phyloP scores from a whole-genome alignment of 345 rosid genomes.

The Eucalyptus pauciflora region DNA sequence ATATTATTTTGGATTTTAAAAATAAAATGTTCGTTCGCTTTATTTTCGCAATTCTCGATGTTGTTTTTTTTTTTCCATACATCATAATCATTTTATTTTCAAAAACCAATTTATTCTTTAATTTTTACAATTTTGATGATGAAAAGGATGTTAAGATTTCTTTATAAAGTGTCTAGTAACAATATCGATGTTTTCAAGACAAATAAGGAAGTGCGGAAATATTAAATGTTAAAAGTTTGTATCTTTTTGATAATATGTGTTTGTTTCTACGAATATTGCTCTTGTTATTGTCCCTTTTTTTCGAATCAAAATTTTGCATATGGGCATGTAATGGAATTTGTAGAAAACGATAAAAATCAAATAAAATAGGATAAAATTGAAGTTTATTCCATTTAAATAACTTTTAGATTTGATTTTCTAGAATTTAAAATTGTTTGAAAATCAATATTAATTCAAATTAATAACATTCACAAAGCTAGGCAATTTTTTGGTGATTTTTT shows the following conservation, averaged over 20 bases:
- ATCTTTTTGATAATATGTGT: too few species aligned
- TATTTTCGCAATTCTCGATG: too few species aligned
- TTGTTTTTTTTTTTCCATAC: accelerated
- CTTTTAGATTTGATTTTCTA: not conserved
- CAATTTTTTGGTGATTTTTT: not conserved
- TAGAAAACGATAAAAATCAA: not conserved
- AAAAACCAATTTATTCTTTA: not conserved
- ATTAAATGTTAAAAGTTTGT: too few species aligned
- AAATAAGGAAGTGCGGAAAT: not conserved
- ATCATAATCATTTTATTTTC: too few species aligned
- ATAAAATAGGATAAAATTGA: not conserved
- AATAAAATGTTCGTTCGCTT: too few species aligned
- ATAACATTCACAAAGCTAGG: not conserved
- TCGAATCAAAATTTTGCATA: not conserved
- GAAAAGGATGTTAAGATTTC: too few species aligned
- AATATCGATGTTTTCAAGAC: too few species aligned
- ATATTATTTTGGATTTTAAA: not conserved
- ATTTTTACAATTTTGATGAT: too few species aligned
- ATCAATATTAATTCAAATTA: not conserved
- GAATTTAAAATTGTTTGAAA: not conserved
- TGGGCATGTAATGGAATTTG: not conserved
- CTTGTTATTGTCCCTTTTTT: not conserved
- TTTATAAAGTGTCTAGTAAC: too few species aligned
- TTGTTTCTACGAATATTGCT: not conserved
- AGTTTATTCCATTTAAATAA: not conserved